Base-by-base conservation (phyloP, 75 land plant genomes). In the Picea sitchensis region DNA sequence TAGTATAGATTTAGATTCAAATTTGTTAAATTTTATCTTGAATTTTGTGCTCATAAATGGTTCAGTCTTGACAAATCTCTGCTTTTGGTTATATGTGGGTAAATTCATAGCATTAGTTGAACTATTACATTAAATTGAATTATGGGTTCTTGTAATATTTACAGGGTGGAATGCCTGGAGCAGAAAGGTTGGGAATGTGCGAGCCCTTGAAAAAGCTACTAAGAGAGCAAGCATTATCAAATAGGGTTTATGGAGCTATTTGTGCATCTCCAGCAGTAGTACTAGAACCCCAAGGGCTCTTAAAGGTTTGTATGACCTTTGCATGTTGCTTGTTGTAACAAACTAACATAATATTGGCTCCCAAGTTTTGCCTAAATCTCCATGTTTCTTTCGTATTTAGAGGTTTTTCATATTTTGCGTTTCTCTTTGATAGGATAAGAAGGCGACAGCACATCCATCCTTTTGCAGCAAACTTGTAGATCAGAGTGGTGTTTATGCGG, bases 101-200 rank as follows among this genome's bases (percentile, higher is more conserved):
- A 78, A 13, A 72, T 20, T 20, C 21, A 3, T 2, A 2, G 54
- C n/a, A 17, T 14, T 51, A n/a, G 63, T 51, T 76, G 61, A 20
- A 9, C 20, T 31, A 68, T 18, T 47, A 34, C 15, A 5, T 21
- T 44, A 75, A 31, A 32, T 17, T 32, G 58, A 18, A 21, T 20
- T 3, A 59, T 65, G 51, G n/a, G 14, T 57, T 30, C 54, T 23
- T 79, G 80, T 14, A 78, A 77, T 23, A 21, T 71, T 71, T 21
- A 58, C 84, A 94, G 96, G 98, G 98, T 41, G 98, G 94, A 73
- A 68, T 78, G 75, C 76, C 84, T 72, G 96, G 90, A 20, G 84
- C 87, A 36, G 89, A 90, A 73, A 88, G 88, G 60, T 73, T 95
- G 56, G 73, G 82, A 56, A 83, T 85, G 60, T 91, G 91, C 2